A percentile compares a stretch with the other conserved stretches of the same genome.
These are phyloP conservation scores for Lipomyces sp. DNA, from an alignment of 805 yeast species.

Conservation along the genomic window DNA sequence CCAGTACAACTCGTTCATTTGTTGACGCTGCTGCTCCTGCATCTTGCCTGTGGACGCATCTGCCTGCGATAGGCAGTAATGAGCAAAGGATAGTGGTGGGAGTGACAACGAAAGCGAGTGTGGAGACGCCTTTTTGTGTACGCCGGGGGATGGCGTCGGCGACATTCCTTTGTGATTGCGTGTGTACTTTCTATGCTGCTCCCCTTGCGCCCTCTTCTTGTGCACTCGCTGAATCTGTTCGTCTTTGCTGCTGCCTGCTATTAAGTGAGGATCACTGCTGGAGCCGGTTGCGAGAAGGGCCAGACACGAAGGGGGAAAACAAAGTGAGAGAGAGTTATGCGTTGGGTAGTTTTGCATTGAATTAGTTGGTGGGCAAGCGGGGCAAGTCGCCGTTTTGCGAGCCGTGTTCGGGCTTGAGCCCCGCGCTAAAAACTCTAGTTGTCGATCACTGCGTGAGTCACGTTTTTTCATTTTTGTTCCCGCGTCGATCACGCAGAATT, in stretches of 20 bases:
- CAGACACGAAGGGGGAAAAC: no score
- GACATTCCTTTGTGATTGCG: not conserved
- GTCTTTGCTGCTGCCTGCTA: no score
- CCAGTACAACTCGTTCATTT: slow-evolving; percentile 1
- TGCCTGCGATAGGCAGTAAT: not conserved
- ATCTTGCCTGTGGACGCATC: not conserved
- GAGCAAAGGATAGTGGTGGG: not conserved
- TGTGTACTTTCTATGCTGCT: not conserved
- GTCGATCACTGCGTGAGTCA: not conserved
- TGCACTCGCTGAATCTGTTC: not conserved
- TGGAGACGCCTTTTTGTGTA: not conserved
- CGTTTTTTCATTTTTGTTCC: not conserved
- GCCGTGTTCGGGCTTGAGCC: not conserved
- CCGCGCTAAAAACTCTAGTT: not conserved
- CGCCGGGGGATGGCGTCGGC: not conserved
- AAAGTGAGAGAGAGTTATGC: no score
- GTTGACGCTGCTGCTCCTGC: not conserved
- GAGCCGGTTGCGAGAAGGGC: no score
- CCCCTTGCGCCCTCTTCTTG: not conserved
- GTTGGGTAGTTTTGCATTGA: no score
- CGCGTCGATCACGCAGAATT: no score
- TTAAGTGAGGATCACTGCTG: no score
- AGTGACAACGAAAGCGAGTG: not conserved
- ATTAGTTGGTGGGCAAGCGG: not conserved
- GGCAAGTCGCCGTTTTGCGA: not conserved